Evolutionary conservation across 2,329 filamentous ascomycete species (phyloP), one percentile per base, ranked within the genome.

Genomic region (Colletotrichum eremochloae): DNA sequence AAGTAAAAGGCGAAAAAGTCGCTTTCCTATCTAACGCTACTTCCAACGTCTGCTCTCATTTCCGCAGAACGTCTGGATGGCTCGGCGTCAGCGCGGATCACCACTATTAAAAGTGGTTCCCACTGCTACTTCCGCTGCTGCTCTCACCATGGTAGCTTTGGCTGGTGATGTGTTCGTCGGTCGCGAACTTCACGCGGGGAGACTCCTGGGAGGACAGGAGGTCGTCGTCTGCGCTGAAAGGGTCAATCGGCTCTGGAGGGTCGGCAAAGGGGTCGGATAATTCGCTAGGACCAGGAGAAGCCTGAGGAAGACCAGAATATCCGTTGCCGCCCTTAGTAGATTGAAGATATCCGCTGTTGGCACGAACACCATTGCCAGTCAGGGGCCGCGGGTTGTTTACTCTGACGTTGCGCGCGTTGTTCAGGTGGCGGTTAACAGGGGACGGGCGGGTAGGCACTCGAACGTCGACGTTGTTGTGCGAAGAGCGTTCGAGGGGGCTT

Each of bases 371-470:
- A 14, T 46, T 38, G 18, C 68, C 68, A 2, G 46, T 50, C 53
- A 44, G 61, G 24, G 70, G 67, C 5, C 12, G 48, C 20, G 55
- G 15, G 24, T 61, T 36, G 38, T 61, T 44, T 29, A 24, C 67
- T 61, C 46, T 52, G 48, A 38, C 67, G 18, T 62, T 72, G 60
- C 66, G 70, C 40, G 38, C 70, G 20, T 72, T 72, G 20, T 38
- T 65, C 46, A 72, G 31, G 31, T 72, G 70, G 33, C 70, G 70
- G 20, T 72, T 70, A 31, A 70, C 67, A 18, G 70, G 69, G 3
- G 69, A 46, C 2, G 66, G 53, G 15, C 61, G 61, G 5, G 62
- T 57, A 20, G 70, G 67, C 7, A 70, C 60, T 15, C 66, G 63
- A 29, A 70, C 66, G 40, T 64, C 65, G 46, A 69, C 52, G 24